A percentile compares a stretch with the other conserved stretches of the same genome.
Conservation (phyloP, 495 filamentous ascomycete genomes). For the Penicillium angulare region DNA sequence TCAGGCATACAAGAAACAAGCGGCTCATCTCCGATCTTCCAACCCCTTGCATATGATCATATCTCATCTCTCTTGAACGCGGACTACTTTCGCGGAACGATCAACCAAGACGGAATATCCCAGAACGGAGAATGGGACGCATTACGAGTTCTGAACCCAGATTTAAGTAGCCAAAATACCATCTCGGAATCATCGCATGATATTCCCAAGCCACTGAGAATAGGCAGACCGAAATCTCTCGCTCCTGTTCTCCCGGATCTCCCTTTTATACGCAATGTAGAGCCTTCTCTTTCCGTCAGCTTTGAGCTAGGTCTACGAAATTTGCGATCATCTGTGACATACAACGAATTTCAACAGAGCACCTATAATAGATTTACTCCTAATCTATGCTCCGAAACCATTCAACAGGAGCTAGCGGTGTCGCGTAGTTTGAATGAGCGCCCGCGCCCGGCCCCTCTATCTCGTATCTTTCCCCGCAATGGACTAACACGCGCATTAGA, state of each 20-base stretch:
- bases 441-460: too few relatives aligned
- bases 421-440: background rate
- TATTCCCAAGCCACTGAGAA: background rate
- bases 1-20: background rate
- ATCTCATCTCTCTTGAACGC: background rate
- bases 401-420: background rate
- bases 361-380: background rate
- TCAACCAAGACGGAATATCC: background rate
- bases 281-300: background rate
- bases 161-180: background rate
- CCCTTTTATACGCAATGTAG: background rate
- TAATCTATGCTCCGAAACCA: background rate
- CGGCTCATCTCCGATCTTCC: background rate
- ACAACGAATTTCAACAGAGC: too few relatives aligned
- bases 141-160: background rate
- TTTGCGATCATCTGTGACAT: background rate
- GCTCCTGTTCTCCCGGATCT: background rate
- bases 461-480: background rate
- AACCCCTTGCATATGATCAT: background rate
- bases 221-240: background rate
- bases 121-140: background rate
- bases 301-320: background rate
- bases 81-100: slow-evolving; percentile 1
- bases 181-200: background rate
- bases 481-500: background rate